Evolutionary conservation across 2,329 filamentous ascomycete species (phyloP).

Genomic region (Ophiocordyceps camponoti-saundersi): DNA sequence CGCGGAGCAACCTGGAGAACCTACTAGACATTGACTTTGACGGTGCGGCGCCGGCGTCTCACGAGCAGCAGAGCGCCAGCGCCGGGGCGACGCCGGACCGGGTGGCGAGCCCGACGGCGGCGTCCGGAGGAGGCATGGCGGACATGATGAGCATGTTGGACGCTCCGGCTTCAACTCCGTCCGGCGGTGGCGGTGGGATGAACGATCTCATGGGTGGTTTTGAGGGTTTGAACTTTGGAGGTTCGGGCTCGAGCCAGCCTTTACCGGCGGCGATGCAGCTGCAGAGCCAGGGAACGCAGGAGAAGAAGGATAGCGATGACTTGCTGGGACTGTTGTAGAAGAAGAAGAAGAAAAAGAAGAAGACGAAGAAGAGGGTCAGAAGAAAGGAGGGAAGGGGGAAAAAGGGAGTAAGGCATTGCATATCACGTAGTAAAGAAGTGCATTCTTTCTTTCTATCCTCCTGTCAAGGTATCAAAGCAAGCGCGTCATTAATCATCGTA

Average conservation of each 20-base stretch:
- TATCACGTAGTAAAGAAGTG: not conserved
- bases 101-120: conserved; percentile 15
- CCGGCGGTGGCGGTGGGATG: conserved; percentile 32
- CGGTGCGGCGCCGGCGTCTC: conserved; percentile 76
- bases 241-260: conserved; percentile 31
- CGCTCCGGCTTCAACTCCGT: conserved; percentile 61
- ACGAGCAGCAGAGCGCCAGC: conserved; percentile 37
- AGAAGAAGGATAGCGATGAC: conserved; percentile 45
- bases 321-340: conserved; percentile 27
- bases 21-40: conserved; percentile 94
- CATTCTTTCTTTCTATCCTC: not conserved
- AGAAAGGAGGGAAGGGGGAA: not conserved
- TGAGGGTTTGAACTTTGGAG: conserved; percentile 58
- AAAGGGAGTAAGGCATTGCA: not conserved
- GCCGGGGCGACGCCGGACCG: conserved; percentile 50
- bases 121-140: conserved; percentile 37
- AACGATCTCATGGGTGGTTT: conserved; percentile 69
- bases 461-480: not conserved
- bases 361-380: not conserved
- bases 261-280: conserved; percentile 58
- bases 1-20: conserved; percentile 78
- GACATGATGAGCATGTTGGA: conserved; percentile 73
- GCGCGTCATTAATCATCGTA: too few species aligned
- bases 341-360: not conserved
- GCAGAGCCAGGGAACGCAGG: conserved; percentile 28